These are phyloP conservation scores for Penicillium palitans DNA, from an alignment of 2,329 filamentous ascomycete genomes.

Conservation along the genomic window DNA sequence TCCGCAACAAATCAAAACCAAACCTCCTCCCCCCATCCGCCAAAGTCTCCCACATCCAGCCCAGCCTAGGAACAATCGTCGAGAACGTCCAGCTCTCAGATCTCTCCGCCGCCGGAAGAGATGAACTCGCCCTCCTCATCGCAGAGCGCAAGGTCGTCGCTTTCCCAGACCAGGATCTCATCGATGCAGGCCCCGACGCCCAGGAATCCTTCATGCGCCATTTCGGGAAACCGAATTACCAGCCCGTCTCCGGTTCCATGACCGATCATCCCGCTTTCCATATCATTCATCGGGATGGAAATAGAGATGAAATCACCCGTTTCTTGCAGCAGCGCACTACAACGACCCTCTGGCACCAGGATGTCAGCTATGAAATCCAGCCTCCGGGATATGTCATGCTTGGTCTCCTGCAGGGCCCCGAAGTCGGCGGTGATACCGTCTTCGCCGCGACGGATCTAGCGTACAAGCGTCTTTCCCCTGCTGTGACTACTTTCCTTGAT, in stretches of 20 bases:
- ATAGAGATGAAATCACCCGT: conserved; percentile 44
- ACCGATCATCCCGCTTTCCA: conserved; percentile 48
- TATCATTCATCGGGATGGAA: conserved; percentile 49
- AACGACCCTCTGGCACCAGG: conserved; percentile 52
- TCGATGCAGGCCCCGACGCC: conserved; percentile 45
- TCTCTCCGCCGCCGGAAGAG: conserved; percentile 50
- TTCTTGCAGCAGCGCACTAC: conserved; percentile 48
- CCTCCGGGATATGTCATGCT: conserved; percentile 51
- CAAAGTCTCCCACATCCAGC: conserved; percentile 44
- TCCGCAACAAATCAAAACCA: conserved; percentile 41
- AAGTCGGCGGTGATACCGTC: conserved; percentile 52
- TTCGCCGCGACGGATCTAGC: conserved; percentile 49
- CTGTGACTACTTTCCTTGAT: conserved; percentile 46
- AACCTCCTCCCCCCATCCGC: conserved; percentile 36
- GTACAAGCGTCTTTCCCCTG: conserved; percentile 52
- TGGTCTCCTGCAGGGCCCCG: conserved; percentile 51
- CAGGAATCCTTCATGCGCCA: conserved; percentile 49
- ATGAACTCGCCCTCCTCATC: conserved; percentile 63
- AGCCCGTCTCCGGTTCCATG: conserved; percentile 47
- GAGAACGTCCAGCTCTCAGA: conserved; percentile 51
- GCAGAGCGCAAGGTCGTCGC: conserved; percentile 62
- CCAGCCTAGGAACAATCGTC: conserved; percentile 45
- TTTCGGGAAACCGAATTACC: conserved; percentile 50
- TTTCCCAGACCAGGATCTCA: conserved; percentile 54
- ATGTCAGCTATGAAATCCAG: conserved; percentile 52